phyloP scores from a whole-genome alignment of 352 stramenopile species.

The Phytopythium aichiense region DNA sequence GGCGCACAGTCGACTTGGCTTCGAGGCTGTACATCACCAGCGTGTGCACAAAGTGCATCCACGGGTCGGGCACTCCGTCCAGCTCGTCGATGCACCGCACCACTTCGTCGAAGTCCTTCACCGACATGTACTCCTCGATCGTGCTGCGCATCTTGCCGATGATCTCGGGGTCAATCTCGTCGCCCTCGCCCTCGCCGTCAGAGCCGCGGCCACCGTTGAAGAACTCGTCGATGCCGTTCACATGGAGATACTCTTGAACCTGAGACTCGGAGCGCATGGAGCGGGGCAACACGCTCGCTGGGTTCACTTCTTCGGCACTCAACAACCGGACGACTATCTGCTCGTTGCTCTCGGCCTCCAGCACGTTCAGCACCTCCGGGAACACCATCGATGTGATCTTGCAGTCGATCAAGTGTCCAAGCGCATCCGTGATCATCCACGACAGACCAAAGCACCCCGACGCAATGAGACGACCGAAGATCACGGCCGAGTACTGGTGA shows the following conservation, averaged over 20 bases:
- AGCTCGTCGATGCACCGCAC: conserved; percentile 76
- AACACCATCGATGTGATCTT: conserved; percentile 68
- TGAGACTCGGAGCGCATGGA: conserved; percentile 38
- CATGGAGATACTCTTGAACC: conserved; percentile 53
- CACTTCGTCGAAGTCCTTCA: conserved; percentile 73
- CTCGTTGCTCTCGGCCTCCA: conserved; percentile 66
- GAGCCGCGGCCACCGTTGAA: conserved; percentile 46
- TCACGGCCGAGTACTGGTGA: conserved; percentile 69
- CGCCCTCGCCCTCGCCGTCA: conserved; percentile 38
- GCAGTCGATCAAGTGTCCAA: conserved; percentile 53
- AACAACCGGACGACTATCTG: conserved; percentile 71
- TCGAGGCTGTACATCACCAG: conserved; percentile 44
- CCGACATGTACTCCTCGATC: conserved; percentile 71
- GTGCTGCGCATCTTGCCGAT: conserved; percentile 65
- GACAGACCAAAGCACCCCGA: conserved; percentile 80
- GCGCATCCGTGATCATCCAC: conserved; percentile 65
- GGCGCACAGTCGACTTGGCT: conserved; percentile 39
- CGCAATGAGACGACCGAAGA: conserved; percentile 73
- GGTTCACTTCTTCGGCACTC: conserved; percentile 69
- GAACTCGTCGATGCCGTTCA: conserved; percentile 62
- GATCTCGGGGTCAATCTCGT: conserved; percentile 57
- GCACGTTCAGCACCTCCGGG: conserved; percentile 63
- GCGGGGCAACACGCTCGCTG: conserved; percentile 42
- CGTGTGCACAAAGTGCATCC: conserved; percentile 71
- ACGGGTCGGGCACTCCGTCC: conserved; percentile 28